These are phyloP conservation scores for Yamadazyma atmosphaerica DNA, from an alignment of 1,139 yeast species.

Conservation along the genomic window DNA sequence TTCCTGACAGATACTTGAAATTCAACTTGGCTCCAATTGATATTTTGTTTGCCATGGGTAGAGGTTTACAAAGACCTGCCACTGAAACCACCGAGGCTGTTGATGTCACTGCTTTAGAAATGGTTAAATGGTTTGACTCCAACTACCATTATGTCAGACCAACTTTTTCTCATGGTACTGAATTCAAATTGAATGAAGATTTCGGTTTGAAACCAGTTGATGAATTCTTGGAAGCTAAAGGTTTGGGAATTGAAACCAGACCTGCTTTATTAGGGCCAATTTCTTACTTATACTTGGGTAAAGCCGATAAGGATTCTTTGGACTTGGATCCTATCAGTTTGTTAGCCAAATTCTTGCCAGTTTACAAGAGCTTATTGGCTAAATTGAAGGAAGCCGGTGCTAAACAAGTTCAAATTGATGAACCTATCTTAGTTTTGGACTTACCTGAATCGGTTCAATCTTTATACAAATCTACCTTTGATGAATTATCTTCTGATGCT, in stretches of 20 bases:
- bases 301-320: conserved; percentile 96
- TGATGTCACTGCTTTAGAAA: conserved; percentile 98
- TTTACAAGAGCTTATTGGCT: conserved; percentile 82
- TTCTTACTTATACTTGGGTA: conserved; percentile 92
- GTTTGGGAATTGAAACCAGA: conserved; percentile 92
- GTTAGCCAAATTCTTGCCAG: conserved; percentile 86
- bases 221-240: conserved; percentile 98
- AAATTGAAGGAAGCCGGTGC: conserved; percentile 96
- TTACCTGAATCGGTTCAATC: conserved; percentile 81
- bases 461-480: conserved; percentile 87
- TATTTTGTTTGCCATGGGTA: conserved; percentile 98
- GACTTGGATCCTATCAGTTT: conserved; percentile 92
- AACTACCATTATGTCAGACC: conserved; percentile 99
- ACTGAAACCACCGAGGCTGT: conserved; percentile 85
- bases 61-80: conserved; percentile 98
- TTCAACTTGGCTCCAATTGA: conserved; percentile 87
- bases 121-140: conserved; percentile 99
- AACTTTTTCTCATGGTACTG: conserved; percentile 92
- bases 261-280: conserved; percentile 97
- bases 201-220: conserved; percentile 92
- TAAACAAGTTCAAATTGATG: conserved; percentile 91
- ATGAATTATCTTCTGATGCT: conserved; percentile 57
- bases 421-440: conserved; percentile 94
- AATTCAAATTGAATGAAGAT: conserved; percentile 79
- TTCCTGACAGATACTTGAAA: conserved; percentile 96